phyloP scores from a whole-genome alignment of 352 stramenopile species.

The Pythium coloratum region DNA sequence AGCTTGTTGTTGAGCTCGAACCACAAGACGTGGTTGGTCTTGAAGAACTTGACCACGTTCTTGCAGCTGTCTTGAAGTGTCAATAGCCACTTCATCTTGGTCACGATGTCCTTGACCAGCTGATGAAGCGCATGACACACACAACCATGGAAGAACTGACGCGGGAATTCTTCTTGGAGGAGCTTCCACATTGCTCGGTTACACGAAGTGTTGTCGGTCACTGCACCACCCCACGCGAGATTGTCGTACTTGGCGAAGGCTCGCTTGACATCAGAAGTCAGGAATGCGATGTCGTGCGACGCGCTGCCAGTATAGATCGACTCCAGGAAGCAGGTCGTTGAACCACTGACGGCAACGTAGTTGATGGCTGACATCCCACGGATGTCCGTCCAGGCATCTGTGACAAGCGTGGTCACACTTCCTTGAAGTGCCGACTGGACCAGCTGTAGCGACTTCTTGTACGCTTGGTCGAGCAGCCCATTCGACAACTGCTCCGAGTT shows the following conservation, averaged over 20 bases:
- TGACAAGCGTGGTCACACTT: background rate
- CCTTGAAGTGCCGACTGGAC: background rate
- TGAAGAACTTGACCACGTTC: background rate
- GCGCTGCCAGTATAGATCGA: background rate
- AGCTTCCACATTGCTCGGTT: background rate
- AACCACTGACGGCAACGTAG: background rate
- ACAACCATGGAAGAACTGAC: background rate
- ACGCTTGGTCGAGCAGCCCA: too few relatives aligned
- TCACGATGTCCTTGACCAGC: background rate
- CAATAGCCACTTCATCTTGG: background rate
- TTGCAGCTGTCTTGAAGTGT: background rate
- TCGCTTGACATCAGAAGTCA: background rate
- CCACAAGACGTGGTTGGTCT: background rate
- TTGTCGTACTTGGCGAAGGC: background rate
- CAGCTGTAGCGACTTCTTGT: background rate
- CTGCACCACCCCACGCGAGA: background rate
- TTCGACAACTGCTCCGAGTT: too few relatives aligned
- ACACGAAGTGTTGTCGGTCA: background rate
- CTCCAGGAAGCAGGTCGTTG: background rate
- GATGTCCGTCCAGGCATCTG: background rate
- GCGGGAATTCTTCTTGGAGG: background rate
- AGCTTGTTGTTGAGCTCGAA: background rate
- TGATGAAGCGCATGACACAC: background rate
- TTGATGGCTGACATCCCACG: background rate
- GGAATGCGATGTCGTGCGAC: background rate